Evolutionary conservation across 2,329 filamentous ascomycete species (phyloP).

Genomic region (Fragosphaeria purpurea): DNA sequence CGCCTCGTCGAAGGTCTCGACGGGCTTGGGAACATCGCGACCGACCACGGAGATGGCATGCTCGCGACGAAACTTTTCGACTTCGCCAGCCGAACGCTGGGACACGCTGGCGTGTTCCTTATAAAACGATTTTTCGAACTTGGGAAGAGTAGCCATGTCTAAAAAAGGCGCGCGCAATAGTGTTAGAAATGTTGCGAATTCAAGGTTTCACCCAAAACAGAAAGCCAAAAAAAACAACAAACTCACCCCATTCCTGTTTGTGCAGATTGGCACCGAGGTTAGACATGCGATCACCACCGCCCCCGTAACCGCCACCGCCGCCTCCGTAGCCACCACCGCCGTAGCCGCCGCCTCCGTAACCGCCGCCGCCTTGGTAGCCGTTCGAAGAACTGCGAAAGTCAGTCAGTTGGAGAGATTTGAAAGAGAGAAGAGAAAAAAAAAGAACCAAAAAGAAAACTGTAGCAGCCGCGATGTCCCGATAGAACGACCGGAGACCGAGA

Average conservation of each 20-base stretch:
- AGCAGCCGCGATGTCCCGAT: no score
- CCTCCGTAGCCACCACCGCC: slow-evolving; percentile 33
- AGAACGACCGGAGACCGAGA: no score
- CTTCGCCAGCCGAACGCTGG: slow-evolving; percentile 63
- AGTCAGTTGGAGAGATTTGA: not conserved
- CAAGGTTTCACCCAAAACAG: no score
- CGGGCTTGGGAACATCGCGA: slow-evolving; percentile 75
- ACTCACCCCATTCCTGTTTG: slow-evolving; percentile 79
- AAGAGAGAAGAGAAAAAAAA: not conserved
- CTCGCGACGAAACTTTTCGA: slow-evolving; percentile 78
- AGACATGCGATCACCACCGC: slow-evolving; percentile 87
- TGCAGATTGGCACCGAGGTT: slow-evolving; percentile 81
- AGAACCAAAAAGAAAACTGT: not conserved
- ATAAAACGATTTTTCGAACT: slow-evolving; percentile 99
- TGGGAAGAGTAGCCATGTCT: slow-evolving; percentile 74
- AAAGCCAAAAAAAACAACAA: slow-evolving; percentile 4
- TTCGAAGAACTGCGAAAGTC: slow-evolving; percentile 13
- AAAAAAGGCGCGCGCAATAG: not conserved
- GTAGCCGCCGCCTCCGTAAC: slow-evolving; percentile 26
- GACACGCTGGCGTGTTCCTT: slow-evolving; percentile 81
- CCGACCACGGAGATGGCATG: slow-evolving; percentile 79
- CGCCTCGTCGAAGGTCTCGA: slow-evolving; percentile 95
- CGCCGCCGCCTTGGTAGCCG: slow-evolving; percentile 37
- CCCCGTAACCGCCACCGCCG: slow-evolving; percentile 37
- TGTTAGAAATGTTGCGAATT: not conserved